Base-by-base conservation (phyloP, 1,284 basidiomycete genomes). In the Microbotryomycetes sp. region DNA sequence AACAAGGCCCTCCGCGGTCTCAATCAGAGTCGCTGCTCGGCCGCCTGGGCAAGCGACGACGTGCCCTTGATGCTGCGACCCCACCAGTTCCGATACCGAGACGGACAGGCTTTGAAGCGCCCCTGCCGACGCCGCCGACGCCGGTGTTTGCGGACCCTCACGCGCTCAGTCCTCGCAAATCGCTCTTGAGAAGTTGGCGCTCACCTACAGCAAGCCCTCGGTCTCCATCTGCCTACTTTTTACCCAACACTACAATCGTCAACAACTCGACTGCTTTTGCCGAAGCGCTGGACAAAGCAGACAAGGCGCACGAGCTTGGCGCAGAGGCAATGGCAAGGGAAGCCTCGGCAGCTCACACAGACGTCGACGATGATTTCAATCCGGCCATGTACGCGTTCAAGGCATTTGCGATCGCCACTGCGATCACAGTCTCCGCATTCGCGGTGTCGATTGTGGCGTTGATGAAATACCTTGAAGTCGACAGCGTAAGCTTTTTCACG, bases 281-380 rank as follows among this genome's bases (percentile, higher is more conserved):
- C 0, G 4, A 31, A 0, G 47, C 54, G 46, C 27, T 67, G 6
- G 65, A 63, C 48, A 11, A n/a, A 18, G 29, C 48, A 28, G 66
- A 68, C 51, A 54, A 51, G 29, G 29, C 65, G 31, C 66, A 68
- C 48, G 59, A 68, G 45, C 59, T 65, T 9, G 64, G 64, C 9
- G 45, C 48, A 3, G 21, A 56, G 23, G 53, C 28, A 24, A 24
- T 29, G 3, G 13, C 9, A 3, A 24, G 23, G 28, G 30, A 13
- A 4, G 50, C 56, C 6, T 47, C n/a, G 2, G 55, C 18, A 11
- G 35, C 9, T 18, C 9, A 41, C 18, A 9, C 47, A 2, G 5
- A 27, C 11, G 29, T 48, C 11, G 60, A 64, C 5, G 65, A 67
- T 24, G 66, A 64, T n/a, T 68, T 68, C 61, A 68, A 68, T 47